A percentile compares a stretch with the other conserved stretches of the same genome.
These are phyloP conservation scores for Arachis monticola DNA, from an alignment of 331 rosid genomes.

Conservation along the genomic window DNA sequence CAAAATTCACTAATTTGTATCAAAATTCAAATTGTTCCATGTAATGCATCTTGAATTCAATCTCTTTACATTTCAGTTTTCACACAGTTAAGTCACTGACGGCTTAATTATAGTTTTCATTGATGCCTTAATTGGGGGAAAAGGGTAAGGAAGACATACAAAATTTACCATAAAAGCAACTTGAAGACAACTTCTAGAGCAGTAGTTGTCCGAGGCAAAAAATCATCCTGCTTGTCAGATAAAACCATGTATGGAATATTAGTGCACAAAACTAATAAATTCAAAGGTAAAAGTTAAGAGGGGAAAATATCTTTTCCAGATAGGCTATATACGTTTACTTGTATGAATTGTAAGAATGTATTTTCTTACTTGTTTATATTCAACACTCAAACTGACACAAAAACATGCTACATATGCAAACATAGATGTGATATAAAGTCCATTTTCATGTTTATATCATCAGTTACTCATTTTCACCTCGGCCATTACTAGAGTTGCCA, in stretches of 20 bases:
- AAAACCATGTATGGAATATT: constrained; percentile 30
- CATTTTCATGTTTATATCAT: neutral
- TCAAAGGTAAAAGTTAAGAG: constrained; percentile 19
- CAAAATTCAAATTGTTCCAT: constrained; percentile 24
- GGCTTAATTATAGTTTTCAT: neutral
- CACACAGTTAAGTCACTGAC: constrained; percentile 7
- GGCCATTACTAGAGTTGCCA: constrained; percentile 17
- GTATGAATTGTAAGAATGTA: constrained; percentile 23
- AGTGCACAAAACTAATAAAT: constrained; percentile 35
- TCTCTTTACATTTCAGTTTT: constrained; percentile 16
- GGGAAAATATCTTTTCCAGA: neutral
- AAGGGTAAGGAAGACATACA: constrained; percentile 36
- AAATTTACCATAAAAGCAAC: constrained; percentile 78
- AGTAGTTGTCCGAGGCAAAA: constrained; percentile 86
- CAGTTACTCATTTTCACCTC: neutral
- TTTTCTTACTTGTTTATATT: neutral
- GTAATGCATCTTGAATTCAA: constrained; percentile 30
- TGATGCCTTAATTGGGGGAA: constrained; percentile 31
- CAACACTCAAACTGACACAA: constrained; percentile 3
- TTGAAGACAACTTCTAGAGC: constrained; percentile 73
- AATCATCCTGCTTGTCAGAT: constrained; percentile 68
- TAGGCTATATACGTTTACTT: constrained; percentile 7
- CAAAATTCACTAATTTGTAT: constrained; percentile 20
- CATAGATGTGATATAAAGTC: constrained; percentile 23
- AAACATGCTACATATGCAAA: constrained; percentile 16